These are phyloP conservation scores for Cladophialophora psammophila DNA, from an alignment of 2,329 filamentous ascomycete species.

Conservation along the genomic window DNA sequence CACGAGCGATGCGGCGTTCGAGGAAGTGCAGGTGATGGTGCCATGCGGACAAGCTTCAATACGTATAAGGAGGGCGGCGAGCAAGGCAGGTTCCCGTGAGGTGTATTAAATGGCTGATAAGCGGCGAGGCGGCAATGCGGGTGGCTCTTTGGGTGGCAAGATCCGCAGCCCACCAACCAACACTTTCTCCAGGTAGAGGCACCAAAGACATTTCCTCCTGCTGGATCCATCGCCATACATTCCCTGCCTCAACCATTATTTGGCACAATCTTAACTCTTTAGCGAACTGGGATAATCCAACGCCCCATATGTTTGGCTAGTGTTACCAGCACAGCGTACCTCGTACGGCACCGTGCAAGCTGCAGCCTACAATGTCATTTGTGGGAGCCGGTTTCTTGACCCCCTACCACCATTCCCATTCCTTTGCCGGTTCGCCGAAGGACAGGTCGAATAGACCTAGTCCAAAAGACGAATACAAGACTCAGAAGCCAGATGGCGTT, in stretches of 20 bases:
- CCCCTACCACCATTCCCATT: conserved; percentile 23
- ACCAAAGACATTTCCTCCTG: background rate
- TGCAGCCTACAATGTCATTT: conserved; percentile 14
- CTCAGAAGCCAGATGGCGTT: conserved; percentile 3
- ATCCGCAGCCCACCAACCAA: conserved; percentile 10
- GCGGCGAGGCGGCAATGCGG: background rate
- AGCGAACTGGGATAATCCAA: background rate
- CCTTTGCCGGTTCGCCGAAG: conserved; percentile 22
- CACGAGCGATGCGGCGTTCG: background rate
- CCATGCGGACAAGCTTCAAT: background rate
- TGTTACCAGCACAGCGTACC: background rate
- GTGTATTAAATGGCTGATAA: conserved; percentile 14
- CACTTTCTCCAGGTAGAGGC: background rate
- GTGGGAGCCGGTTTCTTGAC: conserved; percentile 14
- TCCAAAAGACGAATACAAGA: conserved; percentile 22
- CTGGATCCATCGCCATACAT: background rate
- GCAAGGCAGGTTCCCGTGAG: conserved; percentile 6
- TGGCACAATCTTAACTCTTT: background rate
- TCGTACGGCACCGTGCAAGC: background rate
- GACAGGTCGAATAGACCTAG: conserved; percentile 26
- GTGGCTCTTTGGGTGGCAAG: conserved; percentile 7
- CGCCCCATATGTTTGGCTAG: conserved; percentile 1
- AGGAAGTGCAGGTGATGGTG: background rate
- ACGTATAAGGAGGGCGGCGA: background rate
- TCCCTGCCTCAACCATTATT: background rate